Percentiles rank a stretch among this genome's conserved stretches.
phyloP scores from a whole-genome alignment of 2,329 filamentous ascomycete genomes.

The Ascochyta clinopodiicola region DNA sequence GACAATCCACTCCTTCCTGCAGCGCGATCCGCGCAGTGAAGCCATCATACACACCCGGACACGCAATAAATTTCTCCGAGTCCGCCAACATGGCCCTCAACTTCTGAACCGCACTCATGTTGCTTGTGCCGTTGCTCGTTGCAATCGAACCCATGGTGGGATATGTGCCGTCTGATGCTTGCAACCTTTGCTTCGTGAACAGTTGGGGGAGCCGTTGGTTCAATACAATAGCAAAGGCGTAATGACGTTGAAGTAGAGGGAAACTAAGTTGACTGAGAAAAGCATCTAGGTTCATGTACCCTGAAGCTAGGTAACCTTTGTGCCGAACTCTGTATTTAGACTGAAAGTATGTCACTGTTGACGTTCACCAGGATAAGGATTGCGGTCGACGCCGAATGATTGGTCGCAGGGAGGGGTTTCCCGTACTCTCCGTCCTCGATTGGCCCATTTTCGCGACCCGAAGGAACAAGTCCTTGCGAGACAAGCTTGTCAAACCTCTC shows the following conservation, averaged over 20 bases:
- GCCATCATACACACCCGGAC: constrained; percentile 73
- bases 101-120: constrained; percentile 37
- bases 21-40: constrained; percentile 69
- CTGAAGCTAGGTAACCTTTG: neutral
- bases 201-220: constrained; percentile 2
- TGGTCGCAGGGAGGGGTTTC: neutral
- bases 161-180: neutral
- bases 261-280: neutral
- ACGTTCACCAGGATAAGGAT: constrained; percentile 2
- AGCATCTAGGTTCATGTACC: neutral
- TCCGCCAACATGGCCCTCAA: constrained; percentile 42
- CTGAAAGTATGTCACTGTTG: constrained; percentile 5
- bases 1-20: constrained; percentile 65
- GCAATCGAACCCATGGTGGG: constrained; percentile 17
- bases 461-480: neutral
- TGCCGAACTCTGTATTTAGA: constrained; percentile 1
- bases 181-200: neutral
- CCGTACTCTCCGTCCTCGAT: neutral
- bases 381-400: neutral
- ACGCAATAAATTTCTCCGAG: constrained; percentile 56
- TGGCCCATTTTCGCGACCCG: neutral
- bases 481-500: constrained; percentile 2
- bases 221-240: constrained; percentile 1
- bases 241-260: neutral
- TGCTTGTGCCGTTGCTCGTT: constrained; percentile 14